Conservation (phyloP, 345 rosid genomes). For the Brassica rapa region DNA sequence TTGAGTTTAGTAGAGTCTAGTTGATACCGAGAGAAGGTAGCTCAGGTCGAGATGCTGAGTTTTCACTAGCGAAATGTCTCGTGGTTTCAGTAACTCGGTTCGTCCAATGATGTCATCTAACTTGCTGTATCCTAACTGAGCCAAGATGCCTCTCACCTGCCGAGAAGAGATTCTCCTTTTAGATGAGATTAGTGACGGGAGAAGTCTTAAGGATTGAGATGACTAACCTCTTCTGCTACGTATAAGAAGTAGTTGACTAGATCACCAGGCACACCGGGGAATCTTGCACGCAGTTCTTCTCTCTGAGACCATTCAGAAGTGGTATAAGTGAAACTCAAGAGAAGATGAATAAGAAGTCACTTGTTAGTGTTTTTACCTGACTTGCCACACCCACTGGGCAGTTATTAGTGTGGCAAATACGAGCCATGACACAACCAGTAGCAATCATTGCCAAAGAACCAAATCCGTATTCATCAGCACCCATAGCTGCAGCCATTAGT, state of each 20-base stretch:
- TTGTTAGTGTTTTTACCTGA: conserved; percentile 56
- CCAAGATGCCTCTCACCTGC: conserved; percentile 92
- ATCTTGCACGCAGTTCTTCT: conserved; percentile 95
- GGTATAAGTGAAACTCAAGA: conserved; percentile 1
- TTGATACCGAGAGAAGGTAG: conserved; percentile 67
- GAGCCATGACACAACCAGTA: conserved; percentile 99
- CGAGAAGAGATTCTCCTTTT: neutral
- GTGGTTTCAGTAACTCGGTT: conserved; percentile 68
- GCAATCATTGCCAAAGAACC: conserved; percentile 99
- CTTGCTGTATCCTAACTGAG: conserved; percentile 84
- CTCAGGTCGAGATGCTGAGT: conserved; percentile 95
- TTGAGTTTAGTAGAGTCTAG: neutral
- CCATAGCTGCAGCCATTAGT: conserved; percentile 97
- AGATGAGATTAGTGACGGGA: conserved; percentile 12
- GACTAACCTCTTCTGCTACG: conserved; percentile 94
- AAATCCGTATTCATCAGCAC: conserved; percentile 98
- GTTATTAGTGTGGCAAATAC: conserved; percentile 98
- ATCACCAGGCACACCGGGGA: conserved; percentile 99
- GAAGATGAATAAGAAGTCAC: neutral
- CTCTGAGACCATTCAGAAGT: conserved; percentile 50
- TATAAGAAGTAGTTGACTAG: conserved; percentile 92
- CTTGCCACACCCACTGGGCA: conserved; percentile 99
- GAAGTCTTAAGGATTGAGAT: conserved; percentile 5
- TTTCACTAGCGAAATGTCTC: conserved; percentile 92
- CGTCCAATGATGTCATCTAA: conserved; percentile 90